phyloP scores from a whole-genome alignment of 495 filamentous ascomycete genomes.

The Trichodelitschia bisporula region DNA sequence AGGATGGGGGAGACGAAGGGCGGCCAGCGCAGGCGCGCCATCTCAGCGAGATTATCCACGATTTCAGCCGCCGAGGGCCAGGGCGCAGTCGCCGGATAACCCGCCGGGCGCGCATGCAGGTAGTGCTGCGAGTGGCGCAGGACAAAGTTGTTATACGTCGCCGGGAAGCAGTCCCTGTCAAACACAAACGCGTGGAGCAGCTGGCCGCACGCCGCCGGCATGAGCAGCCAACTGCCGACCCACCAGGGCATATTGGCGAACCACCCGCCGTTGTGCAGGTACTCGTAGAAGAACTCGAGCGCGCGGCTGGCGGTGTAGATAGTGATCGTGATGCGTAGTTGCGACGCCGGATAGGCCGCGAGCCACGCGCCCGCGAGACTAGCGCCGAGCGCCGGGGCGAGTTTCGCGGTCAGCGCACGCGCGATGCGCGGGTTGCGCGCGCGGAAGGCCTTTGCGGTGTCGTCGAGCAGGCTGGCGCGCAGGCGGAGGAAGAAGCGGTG shows the following conservation, averaged over 20 bases:
- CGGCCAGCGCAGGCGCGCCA: constrained; percentile 64
- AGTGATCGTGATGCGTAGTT: constrained; percentile 52
- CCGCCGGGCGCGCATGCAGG: constrained; percentile 43
- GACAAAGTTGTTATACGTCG: constrained; percentile 46
- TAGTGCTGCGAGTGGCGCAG: constrained; percentile 53
- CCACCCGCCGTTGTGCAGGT: constrained; percentile 54
- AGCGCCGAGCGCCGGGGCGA: constrained; percentile 72
- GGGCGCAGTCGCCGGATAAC: constrained; percentile 33
- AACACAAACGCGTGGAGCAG: constrained; percentile 80
- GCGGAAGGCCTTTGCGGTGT: constrained; percentile 51
- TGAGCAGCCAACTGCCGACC: constrained; percentile 92
- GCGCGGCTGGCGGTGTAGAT: constrained; percentile 59
- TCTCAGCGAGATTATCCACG: constrained; percentile 54
- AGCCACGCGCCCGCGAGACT: constrained; percentile 63
- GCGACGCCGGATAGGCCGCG: constrained; percentile 50
- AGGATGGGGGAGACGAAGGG: constrained; percentile 68
- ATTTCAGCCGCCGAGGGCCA: constrained; percentile 64
- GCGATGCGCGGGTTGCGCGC: constrained; percentile 57
- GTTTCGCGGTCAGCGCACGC: constrained; percentile 46
- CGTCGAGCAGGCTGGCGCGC: constrained; percentile 48
- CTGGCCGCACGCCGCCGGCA: constrained; percentile 79
- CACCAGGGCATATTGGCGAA: constrained; percentile 52
- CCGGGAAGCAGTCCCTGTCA: constrained; percentile 70
- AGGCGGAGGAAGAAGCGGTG: constrained; percentile 74
- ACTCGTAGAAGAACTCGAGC: constrained; percentile 70